Base-by-base conservation (phyloP, 306 rosid genomes). In the Dicorynia guianensis region DNA sequence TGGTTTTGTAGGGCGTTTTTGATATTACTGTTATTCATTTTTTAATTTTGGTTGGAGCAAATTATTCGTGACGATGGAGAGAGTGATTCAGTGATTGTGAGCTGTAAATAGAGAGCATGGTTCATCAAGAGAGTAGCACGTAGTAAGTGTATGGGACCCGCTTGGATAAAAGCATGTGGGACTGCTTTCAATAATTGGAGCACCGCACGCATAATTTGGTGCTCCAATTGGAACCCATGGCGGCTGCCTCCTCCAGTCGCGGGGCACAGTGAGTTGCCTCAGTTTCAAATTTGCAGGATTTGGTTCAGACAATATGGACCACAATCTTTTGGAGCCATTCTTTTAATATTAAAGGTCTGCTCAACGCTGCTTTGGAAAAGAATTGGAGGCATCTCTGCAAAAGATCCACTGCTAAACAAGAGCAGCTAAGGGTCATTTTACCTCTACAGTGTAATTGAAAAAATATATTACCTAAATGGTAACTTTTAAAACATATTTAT, bases 51-150 rank as follows among this genome's bases (percentile, higher is more conserved):
- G 54, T 12, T 17, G 71, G 54, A 69, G 53, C 25, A 63, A 58
- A 77, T 67, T 1, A 78, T 71, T 81, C 63, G 55, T 55, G 63
- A 18, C 3, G 36, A 18, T 19, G 44, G 15, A 35, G 8, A 18
- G 60, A 47, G 8, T 48, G 6, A 25, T 65, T 65, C 40, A 15
- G 65, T 72, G 76, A 74, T 17, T 19, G 55, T 76, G 86, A 79
- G 86, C 82, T 82, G 84, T 35, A n/a, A 14, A 7, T 20, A 15
- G 43, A 10, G 8, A 25, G 12, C 74, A 80, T 75, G 80, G 80
- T n/a, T 33, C n/a, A 38, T 69, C 20, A 74, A 38, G 18, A 76
- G 56, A 57, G 48, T 25, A 30, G 54, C 82, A 79, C 82, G 58
- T 76, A 14, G 42, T 60, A 8, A 7, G 48, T 4, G 7, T 1